phyloP scores from a whole-genome alignment of 352 stramenopile genomes.

The Pythium folliculosum region DNA sequence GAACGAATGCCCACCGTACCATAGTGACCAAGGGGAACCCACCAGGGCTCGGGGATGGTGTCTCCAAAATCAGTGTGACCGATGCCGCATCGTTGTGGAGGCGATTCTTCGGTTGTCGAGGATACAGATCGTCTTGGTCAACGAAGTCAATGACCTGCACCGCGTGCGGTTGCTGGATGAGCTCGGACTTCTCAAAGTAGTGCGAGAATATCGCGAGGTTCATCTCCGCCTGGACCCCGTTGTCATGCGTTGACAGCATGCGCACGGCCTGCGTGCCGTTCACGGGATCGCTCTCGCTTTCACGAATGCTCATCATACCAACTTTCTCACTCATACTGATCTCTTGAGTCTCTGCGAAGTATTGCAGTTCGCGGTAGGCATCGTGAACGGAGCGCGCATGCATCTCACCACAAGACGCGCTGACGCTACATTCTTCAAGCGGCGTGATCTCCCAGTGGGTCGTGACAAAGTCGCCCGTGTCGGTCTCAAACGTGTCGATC shows the following conservation, averaged over 20 bases:
- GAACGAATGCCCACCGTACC: conserved; percentile 12
- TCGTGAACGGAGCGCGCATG: neutral
- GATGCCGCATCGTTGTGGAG: conserved; percentile 39
- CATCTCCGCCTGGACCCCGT: conserved; percentile 16
- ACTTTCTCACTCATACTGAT: conserved; percentile 25
- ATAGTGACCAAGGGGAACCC: conserved; percentile 4
- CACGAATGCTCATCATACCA: conserved; percentile 20
- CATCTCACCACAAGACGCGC: too few species aligned
- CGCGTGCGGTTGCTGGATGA: conserved; percentile 9
- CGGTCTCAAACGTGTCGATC: conserved; percentile 2
- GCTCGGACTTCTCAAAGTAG: conserved; percentile 3
- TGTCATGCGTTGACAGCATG: conserved; percentile 14
- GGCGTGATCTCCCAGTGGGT: conserved; percentile 21
- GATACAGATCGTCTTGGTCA: conserved; percentile 40
- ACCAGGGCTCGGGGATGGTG: neutral
- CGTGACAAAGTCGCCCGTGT: conserved; percentile 4
- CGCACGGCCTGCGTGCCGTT: neutral
- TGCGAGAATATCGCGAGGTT: conserved; percentile 7
- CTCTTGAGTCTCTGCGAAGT: conserved; percentile 20
- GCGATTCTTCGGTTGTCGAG: conserved; percentile 29
- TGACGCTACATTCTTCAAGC: neutral
- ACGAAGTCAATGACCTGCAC: conserved; percentile 33
- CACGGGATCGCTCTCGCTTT: conserved; percentile 14
- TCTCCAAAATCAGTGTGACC: neutral
- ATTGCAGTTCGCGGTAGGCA: conserved; percentile 8